phyloP scores from a whole-genome alignment of 2,329 filamentous ascomycete genomes.

The Pyrenophora seminiperda region DNA sequence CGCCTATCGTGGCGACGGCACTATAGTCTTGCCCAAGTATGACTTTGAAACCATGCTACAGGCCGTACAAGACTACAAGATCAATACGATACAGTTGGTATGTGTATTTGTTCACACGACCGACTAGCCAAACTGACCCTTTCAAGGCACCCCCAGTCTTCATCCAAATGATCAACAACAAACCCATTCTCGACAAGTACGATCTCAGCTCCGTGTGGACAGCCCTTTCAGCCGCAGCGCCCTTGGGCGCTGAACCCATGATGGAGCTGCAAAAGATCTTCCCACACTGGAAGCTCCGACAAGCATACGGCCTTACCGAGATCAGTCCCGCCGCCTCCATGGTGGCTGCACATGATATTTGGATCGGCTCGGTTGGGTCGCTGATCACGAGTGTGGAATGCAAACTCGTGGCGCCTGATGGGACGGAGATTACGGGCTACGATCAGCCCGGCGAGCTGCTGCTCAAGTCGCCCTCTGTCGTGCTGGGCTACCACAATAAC shows the following conservation, averaged over 20 bases:
- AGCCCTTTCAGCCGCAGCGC: constrained; percentile 78
- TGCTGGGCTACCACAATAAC: constrained; percentile 86
- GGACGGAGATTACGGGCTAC: constrained; percentile 68
- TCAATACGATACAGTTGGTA: constrained; percentile 70
- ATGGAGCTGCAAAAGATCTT: constrained; percentile 66
- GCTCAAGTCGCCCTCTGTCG: constrained; percentile 68
- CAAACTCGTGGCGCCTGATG: constrained; percentile 71
- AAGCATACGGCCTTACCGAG: constrained; percentile 82
- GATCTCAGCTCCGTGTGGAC: constrained; percentile 70
- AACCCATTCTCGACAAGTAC: constrained; percentile 65
- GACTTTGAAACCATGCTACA: constrained; percentile 69
- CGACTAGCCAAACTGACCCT: constrained; percentile 12
- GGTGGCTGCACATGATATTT: constrained; percentile 66
- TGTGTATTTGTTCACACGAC: constrained; percentile 24
- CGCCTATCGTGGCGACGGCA: constrained; percentile 73
- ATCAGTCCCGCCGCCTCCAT: constrained; percentile 71
- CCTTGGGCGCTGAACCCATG: constrained; percentile 74
- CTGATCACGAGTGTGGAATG: constrained; percentile 68
- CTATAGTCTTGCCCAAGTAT: constrained; percentile 76
- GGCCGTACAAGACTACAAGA: constrained; percentile 71
- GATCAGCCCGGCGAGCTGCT: constrained; percentile 74
- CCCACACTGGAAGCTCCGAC: constrained; percentile 68
- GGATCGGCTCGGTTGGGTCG: constrained; percentile 73
- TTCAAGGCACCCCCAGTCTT: constrained; percentile 77
- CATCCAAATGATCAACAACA: constrained; percentile 73